These are phyloP conservation scores for Paradendryphiella salina DNA, from an alignment of 2,329 filamentous ascomycete species.

Conservation along the genomic window DNA sequence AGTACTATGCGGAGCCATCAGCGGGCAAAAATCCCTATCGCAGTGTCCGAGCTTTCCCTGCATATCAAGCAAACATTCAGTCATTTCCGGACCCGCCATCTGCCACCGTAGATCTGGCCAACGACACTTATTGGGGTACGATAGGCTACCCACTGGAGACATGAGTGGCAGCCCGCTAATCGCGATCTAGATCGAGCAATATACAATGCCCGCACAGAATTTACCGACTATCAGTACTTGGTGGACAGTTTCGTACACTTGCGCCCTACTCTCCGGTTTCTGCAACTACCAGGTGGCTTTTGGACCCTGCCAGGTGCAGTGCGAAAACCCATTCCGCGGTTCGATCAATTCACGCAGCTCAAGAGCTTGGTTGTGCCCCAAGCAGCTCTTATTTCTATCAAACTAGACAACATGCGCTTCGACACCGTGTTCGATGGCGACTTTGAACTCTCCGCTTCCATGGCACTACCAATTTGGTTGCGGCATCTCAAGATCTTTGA, in stretches of 20 bases:
- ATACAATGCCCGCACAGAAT: conserved; percentile 20
- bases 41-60: conserved; percentile 17
- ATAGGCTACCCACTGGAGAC: neutral
- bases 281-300: conserved; percentile 21
- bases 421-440: conserved; percentile 9
- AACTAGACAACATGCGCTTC: conserved; percentile 20
- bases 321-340: conserved; percentile 20
- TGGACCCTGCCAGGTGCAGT: conserved; percentile 20
- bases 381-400: conserved; percentile 19
- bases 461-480: conserved; percentile 8
- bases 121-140: neutral
- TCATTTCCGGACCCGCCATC: conserved; percentile 7
- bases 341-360: conserved; percentile 11
- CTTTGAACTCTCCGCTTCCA: conserved; percentile 14
- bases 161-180: neutral
- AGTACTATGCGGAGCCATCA: conserved; percentile 18
- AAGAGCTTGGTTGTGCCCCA: conserved; percentile 14
- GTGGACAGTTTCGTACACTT: conserved; percentile 15
- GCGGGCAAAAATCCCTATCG: conserved; percentile 18
- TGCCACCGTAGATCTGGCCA: neutral
- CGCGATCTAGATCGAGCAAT: conserved; percentile 10
- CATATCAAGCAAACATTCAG: conserved; percentile 21
- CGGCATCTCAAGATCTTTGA: conserved; percentile 18
- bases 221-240: conserved; percentile 20
- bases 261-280: conserved; percentile 3